Conservation (phyloP, 306 rosid genomes). For the Medicago truncatula region MtrunA17r5.0-ANR NC_053049.1:44174501-44175000, state of each 20-base stretch:
- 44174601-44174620: conserved; percentile 96
- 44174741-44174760: conserved; percentile 87
- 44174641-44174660: conserved; percentile 97
- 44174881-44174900: conserved; percentile 92
- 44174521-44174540: conserved; percentile 99
- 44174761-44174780: conserved; percentile 91
- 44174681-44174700: conserved; percentile 84
- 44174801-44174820: conserved; percentile 63
- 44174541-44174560: conserved; percentile 95
- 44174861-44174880: conserved; percentile 90
- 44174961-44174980: conserved; percentile 98
- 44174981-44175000: conserved; percentile 98
- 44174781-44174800: conserved; percentile 68
- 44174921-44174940: conserved; percentile 80
- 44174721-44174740: conserved; percentile 90
- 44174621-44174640: conserved; percentile 88
- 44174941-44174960: conserved; percentile 97
- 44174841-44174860: conserved; percentile 67
- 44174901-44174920: conserved; percentile 86
- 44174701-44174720: conserved; percentile 98
- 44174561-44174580: conserved; percentile 90
- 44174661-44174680: conserved; percentile 98
- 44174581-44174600: conserved; percentile 95
- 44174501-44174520: conserved; percentile 80
- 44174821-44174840: conserved; percentile 55